Evolutionary conservation across 1,284 basidiomycete genomes (phyloP).

Genomic region (Athelia sp.): DNA sequence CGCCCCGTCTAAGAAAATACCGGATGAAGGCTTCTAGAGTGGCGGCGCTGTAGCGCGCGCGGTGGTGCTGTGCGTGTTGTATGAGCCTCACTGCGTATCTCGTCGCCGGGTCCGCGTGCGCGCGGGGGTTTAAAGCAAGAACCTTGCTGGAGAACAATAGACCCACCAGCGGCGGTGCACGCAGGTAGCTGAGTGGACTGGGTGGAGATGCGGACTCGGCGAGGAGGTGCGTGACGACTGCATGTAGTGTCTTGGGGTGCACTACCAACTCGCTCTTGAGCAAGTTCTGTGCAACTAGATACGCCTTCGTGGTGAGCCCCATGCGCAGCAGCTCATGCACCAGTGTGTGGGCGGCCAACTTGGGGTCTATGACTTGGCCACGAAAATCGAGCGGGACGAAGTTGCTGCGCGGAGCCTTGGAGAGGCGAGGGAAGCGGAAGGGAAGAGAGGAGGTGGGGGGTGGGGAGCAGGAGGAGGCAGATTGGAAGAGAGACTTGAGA

Average conservation of each 20-base stretch:
- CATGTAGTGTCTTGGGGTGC: conserved; percentile 41
- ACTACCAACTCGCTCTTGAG: conserved; percentile 46
- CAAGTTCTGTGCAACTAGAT: conserved; percentile 43
- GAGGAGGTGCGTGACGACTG: conserved; percentile 26
- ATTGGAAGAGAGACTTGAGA: conserved; percentile 35
- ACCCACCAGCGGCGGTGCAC: conserved; percentile 17
- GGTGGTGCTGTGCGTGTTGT: conserved; percentile 45
- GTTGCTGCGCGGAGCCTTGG: background rate
- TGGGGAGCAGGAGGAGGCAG: conserved; percentile 28
- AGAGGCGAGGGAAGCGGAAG: conserved; percentile 5
- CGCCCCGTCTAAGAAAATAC: conserved; percentile 67
- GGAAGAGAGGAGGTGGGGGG: conserved; percentile 3
- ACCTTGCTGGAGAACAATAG: conserved; percentile 22
- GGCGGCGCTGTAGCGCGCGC: conserved; percentile 46
- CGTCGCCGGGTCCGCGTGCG: conserved; percentile 31
- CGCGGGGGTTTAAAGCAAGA: conserved; percentile 16
- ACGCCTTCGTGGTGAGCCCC: conserved; percentile 43
- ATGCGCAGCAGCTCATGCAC: conserved; percentile 57
- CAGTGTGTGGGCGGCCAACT: conserved; percentile 55
- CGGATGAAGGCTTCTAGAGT: conserved; percentile 60
- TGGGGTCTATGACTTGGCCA: conserved; percentile 35
- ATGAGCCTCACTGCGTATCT: conserved; percentile 51
- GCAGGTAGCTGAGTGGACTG: conserved; percentile 15
- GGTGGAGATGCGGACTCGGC: conserved; percentile 8
- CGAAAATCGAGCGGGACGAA: conserved; percentile 38